phyloP scores from a whole-genome alignment of 2,329 filamentous ascomycete genomes.

The Arthroderma sp. region DNA sequence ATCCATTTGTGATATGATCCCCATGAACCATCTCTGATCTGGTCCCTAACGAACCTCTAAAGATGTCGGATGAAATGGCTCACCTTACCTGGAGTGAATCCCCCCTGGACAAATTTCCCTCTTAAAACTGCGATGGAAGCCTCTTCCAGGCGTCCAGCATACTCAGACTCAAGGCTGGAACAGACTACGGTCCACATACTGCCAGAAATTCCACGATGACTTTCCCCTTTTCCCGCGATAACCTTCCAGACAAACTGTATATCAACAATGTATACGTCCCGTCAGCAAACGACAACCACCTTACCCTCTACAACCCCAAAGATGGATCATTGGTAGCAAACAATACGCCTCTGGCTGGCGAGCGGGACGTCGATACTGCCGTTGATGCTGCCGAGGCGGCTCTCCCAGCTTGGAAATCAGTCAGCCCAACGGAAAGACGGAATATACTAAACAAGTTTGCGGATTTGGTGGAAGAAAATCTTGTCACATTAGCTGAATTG shows the following conservation, averaged over 20 bases:
- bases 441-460: conserved; percentile 35
- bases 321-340: conserved; percentile 22
- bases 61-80: too few relatives aligned
- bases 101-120: too few relatives aligned
- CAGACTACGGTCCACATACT: neutral
- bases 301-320: conserved; percentile 33
- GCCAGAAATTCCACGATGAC: neutral
- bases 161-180: neutral
- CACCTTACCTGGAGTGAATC: too few relatives aligned
- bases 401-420: conserved; percentile 32
- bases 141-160: too few relatives aligned
- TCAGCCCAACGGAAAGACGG: conserved; percentile 25
- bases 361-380: conserved; percentile 31
- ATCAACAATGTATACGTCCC: conserved; percentile 40
- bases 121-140: too few relatives aligned
- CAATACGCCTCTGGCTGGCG: conserved; percentile 34
- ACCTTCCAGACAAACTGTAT: conserved; percentile 24
- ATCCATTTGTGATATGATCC: too few relatives aligned
- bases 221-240: neutral
- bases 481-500: conserved; percentile 24
- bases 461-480: conserved; percentile 28
- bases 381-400: conserved; percentile 34
- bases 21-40: too few relatives aligned
- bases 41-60: too few relatives aligned
- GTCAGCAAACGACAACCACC: conserved; percentile 35